Conservation (phyloP, 306 rosid species). For the Boehmeria nivea region DNA sequence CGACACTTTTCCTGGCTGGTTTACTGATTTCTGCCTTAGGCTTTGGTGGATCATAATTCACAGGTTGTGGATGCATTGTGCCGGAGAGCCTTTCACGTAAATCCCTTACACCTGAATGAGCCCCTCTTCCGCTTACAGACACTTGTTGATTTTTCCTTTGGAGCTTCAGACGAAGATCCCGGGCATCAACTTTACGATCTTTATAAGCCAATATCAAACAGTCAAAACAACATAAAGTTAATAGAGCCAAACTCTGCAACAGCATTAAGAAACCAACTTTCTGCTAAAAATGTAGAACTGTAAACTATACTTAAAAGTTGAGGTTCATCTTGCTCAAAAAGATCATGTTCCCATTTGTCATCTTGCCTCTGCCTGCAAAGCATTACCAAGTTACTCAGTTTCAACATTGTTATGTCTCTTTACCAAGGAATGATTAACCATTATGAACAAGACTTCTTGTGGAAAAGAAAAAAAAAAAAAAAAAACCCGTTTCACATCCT, state of each 20-base stretch:
- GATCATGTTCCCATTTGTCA: constrained; percentile 99
- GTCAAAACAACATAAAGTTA: constrained; percentile 44
- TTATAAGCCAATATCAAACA: constrained; percentile 50
- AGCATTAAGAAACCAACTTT: constrained; percentile 28
- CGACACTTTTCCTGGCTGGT: constrained; percentile 42
- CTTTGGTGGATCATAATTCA: constrained; percentile 57
- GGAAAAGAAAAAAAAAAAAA: no score
- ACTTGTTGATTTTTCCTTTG: constrained; percentile 72
- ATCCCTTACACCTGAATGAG: constrained; percentile 59
- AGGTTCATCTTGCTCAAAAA: constrained; percentile 48
- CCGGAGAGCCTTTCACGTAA: constrained; percentile 91
- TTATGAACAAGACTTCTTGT: no score
- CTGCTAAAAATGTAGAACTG: constrained; percentile 24
- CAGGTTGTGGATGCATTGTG: constrained; percentile 58
- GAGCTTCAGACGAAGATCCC: constrained; percentile 95
- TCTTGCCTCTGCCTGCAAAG: constrained; percentile 83
- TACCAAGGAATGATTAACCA: no score
- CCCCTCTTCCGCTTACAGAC: constrained; percentile 54
- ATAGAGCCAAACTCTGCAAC: constrained; percentile 25
- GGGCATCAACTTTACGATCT: constrained; percentile 62
- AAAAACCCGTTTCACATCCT: no score
- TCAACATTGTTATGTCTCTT: neutral
- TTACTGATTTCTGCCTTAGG: constrained; percentile 44
- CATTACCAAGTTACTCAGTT: constrained; percentile 9
- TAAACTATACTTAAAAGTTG: constrained; percentile 64